These are phyloP conservation scores for Mortierella sp. DNA, from an alignment of 371 early-diverging fungal species.

Conservation along the genomic window DNA sequence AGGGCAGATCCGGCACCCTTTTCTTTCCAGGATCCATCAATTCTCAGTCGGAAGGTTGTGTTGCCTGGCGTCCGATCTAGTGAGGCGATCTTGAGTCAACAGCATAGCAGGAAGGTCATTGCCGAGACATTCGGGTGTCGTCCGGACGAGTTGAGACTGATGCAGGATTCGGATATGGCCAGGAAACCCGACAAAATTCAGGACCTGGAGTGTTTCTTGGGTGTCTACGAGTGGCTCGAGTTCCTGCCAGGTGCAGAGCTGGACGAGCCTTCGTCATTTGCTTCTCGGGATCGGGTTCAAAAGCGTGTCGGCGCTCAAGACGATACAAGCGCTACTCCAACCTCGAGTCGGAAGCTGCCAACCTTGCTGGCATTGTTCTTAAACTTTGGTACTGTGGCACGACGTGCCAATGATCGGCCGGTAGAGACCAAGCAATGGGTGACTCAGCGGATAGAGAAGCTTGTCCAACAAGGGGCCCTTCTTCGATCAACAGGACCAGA, in stretches of 20 bases:
- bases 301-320: neutral
- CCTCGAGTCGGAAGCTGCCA: slow-evolving; percentile 38
- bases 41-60: slow-evolving; percentile 32
- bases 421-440: slow-evolving; percentile 42
- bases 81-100: slow-evolving; percentile 30
- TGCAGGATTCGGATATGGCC: slow-evolving; percentile 46
- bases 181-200: slow-evolving; percentile 55
- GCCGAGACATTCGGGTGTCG: slow-evolving; percentile 38
- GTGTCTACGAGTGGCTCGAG: slow-evolving; percentile 55
- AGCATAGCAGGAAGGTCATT: slow-evolving; percentile 17
- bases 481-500: slow-evolving; percentile 14
- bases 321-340: neutral
- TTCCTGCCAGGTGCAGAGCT: slow-evolving; percentile 50
- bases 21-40: slow-evolving; percentile 38
- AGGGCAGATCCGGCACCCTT: slow-evolving; percentile 24
- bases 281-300: neutral
- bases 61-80: slow-evolving; percentile 47
- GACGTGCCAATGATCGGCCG: slow-evolving; percentile 20
- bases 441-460: slow-evolving; percentile 34
- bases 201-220: slow-evolving; percentile 53
- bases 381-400: slow-evolving; percentile 49
- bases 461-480: slow-evolving; percentile 35
- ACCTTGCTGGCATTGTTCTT: slow-evolving; percentile 33
- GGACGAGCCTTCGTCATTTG: slow-evolving; percentile 6
- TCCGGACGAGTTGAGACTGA: slow-evolving; percentile 39